These are phyloP conservation scores for Sarcodon aspratus DNA, from an alignment of 768 basidiomycete species.

Conservation along the genomic window DNA sequence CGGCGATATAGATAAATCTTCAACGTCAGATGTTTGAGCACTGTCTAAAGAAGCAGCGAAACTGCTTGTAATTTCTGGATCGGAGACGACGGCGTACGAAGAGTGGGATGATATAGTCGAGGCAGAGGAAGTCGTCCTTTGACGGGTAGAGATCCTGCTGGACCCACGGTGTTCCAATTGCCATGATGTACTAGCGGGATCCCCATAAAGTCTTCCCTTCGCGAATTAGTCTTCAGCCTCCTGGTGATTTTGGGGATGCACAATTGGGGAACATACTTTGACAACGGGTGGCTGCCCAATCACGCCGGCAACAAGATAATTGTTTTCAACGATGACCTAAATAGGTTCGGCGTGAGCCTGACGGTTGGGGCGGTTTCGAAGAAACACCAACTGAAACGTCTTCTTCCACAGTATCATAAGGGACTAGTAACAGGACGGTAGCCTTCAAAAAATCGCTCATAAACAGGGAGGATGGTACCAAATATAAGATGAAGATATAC, in stretches of 20 bases:
- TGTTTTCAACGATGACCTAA: slow-evolving; percentile 64
- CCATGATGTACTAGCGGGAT: slow-evolving; percentile 60
- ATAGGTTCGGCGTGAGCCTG: background rate
- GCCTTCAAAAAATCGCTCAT: slow-evolving; percentile 33
- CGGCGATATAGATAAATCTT: slow-evolving; percentile 29
- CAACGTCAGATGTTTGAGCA: slow-evolving; percentile 58
- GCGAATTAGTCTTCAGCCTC: background rate
- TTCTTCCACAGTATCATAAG: slow-evolving; percentile 58
- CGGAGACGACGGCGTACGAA: slow-evolving; percentile 76
- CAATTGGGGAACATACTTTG: slow-evolving; percentile 37
- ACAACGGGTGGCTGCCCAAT: slow-evolving; percentile 58
- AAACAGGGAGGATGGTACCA: slow-evolving; percentile 10
- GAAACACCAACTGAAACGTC: slow-evolving; percentile 47
- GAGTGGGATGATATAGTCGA: slow-evolving; percentile 72
- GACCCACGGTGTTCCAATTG: slow-evolving; percentile 63
- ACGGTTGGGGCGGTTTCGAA: slow-evolving; percentile 1
- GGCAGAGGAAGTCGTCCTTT: slow-evolving; percentile 64
- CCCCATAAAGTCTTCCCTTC: slow-evolving; percentile 67
- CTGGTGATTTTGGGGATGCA: too few relatives aligned
- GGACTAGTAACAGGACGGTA: slow-evolving; percentile 65
- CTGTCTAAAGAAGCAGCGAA: slow-evolving; percentile 77
- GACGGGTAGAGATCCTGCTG: slow-evolving; percentile 38
- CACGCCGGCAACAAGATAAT: slow-evolving; percentile 64
- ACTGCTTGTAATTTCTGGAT: slow-evolving; percentile 75
- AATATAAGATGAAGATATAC: slow-evolving; percentile 23